phyloP scores from a whole-genome alignment of 306 rosid genomes.

The Gastrolobium villosum region DNA sequence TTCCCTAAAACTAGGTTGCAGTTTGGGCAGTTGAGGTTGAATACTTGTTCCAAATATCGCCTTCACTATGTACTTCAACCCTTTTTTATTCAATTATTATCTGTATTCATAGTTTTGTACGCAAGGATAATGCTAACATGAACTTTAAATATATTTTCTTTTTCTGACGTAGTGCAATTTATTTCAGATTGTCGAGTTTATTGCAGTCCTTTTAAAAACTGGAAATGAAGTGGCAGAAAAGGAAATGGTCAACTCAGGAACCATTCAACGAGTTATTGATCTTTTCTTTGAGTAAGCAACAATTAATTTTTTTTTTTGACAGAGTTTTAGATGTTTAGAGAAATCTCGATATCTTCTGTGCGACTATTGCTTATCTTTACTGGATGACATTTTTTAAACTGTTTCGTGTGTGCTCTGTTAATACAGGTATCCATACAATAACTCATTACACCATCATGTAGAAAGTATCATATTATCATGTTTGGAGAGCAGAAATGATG shows the following conservation, averaged over 20 bases:
- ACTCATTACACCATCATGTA: conserved; percentile 88
- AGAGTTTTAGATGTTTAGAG: neutral
- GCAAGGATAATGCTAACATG: neutral
- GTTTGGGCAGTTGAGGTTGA: conserved; percentile 25
- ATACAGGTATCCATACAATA: conserved; percentile 95
- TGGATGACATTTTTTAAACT: conserved; percentile 30
- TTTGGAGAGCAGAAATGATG: conserved; percentile 86
- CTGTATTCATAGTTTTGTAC: neutral
- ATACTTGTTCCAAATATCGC: neutral
- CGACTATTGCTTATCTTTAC: conserved; percentile 35
- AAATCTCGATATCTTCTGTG: conserved; percentile 24
- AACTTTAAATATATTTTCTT: conserved; percentile 20
- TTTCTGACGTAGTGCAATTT: conserved; percentile 37
- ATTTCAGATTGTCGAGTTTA: conserved; percentile 91
- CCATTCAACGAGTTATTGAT: conserved; percentile 82
- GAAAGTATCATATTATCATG: conserved; percentile 87
- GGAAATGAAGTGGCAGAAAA: conserved; percentile 86
- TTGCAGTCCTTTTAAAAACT: conserved; percentile 87
- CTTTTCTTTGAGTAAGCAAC: conserved; percentile 94
- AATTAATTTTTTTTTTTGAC: conserved; percentile 9
- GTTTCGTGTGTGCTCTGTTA: conserved; percentile 35
- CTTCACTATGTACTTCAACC: neutral
- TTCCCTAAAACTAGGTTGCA: conserved; percentile 23
- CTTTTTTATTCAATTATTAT: neutral
- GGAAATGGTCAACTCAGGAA: conserved; percentile 91